Percentiles rank a stretch among this genome's conserved stretches.
phyloP scores from a whole-genome alignment of 768 basidiomycete genomes.

The Paxillus rubicundulus region DNA sequence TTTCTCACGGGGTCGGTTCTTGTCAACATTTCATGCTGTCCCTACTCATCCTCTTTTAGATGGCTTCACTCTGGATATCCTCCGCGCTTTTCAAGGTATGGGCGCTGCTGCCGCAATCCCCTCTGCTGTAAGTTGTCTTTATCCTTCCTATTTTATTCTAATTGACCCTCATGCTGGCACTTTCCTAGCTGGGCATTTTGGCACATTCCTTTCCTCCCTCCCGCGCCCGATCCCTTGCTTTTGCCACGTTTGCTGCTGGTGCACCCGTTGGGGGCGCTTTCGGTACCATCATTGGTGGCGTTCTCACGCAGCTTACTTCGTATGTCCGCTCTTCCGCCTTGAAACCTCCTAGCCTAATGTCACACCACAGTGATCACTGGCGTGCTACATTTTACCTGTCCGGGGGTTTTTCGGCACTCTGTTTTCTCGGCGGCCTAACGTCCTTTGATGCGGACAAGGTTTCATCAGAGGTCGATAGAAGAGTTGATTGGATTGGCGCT shows the following conservation, averaged over 20 bases:
- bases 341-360: neutral
- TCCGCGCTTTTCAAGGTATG: slow-evolving; percentile 79
- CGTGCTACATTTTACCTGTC: slow-evolving; percentile 62
- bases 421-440: slow-evolving; percentile 51
- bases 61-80: slow-evolving; percentile 58
- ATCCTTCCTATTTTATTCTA: neutral
- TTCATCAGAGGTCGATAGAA: slow-evolving; percentile 39
- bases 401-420: slow-evolving; percentile 53
- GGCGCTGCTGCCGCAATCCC: slow-evolving; percentile 77
- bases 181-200: slow-evolving; percentile 68
- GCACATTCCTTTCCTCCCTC: slow-evolving; percentile 75
- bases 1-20: slow-evolving; percentile 50
- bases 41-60: slow-evolving; percentile 33
- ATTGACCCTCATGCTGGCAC: neutral
- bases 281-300: slow-evolving; percentile 69
- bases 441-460: slow-evolving; percentile 57
- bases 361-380: slow-evolving; percentile 49
- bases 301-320: slow-evolving; percentile 55
- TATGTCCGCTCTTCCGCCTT: slow-evolving; percentile 18
- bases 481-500: slow-evolving; percentile 80
- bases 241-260: slow-evolving; percentile 82
- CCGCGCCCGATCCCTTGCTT: slow-evolving; percentile 67
- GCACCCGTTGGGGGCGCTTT: slow-evolving; percentile 78
- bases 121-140: slow-evolving; percentile 49
- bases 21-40: neutral